phyloP scores from a whole-genome alignment of 169 alveolate genomes.

The Pseudocohnilembus persalinus region DNA sequence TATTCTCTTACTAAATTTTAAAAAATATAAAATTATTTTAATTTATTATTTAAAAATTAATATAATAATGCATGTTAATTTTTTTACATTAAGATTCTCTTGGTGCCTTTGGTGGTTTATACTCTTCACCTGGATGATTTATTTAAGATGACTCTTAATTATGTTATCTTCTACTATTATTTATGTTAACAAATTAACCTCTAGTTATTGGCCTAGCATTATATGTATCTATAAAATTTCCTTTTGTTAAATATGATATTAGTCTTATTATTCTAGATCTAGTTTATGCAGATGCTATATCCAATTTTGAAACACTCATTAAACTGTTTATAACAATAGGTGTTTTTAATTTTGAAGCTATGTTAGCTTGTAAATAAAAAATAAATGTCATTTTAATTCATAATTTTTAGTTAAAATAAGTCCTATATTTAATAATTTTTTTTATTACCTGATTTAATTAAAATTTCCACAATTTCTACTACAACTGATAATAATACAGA shows the following conservation, averaged over 20 bases:
- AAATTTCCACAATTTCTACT: conserved; percentile 57
- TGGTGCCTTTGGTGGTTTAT: too few species aligned
- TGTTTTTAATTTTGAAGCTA: conserved; percentile 17
- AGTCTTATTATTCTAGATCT: conserved; percentile 49
- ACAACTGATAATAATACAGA: conserved; percentile 46
- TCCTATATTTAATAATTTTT: not conserved
- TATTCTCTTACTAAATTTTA: too few species aligned
- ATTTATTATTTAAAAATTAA: too few species aligned
- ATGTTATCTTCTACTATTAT: not conserved
- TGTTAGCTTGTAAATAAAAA: not conserved
- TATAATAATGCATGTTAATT: too few species aligned
- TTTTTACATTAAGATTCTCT: too few species aligned
- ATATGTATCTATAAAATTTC: conserved; percentile 6
- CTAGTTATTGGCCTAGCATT: conserved; percentile 11
- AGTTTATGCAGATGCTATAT: conserved; percentile 36
- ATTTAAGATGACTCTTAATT: not conserved
- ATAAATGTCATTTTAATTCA: not conserved
- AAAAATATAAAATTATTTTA: too few species aligned
- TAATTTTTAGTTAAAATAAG: too few species aligned
- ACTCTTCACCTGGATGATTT: not conserved
- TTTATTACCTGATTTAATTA: conserved; percentile 33
- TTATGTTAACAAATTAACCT: conserved; percentile 8
- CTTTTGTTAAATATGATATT: conserved; percentile 37
- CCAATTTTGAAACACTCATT: conserved; percentile 42
- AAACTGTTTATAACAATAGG: conserved; percentile 30